Base-by-base conservation (phyloP, 2,329 filamentous ascomycete genomes). In the Colletotrichum sp. region DNA sequence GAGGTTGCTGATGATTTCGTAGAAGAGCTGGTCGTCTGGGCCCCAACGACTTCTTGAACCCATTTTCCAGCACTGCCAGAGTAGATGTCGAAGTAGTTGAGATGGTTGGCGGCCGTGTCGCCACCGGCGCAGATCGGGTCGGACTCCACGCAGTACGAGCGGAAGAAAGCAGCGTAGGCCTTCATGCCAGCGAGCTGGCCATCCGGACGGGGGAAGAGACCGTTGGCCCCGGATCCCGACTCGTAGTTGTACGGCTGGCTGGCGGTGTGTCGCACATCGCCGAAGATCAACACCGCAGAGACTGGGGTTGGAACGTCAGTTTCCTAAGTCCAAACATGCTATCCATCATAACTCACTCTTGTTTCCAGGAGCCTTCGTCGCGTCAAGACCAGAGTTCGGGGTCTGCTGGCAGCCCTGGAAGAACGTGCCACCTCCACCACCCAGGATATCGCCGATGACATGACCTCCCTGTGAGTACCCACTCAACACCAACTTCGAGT, bases 381-480 rank as follows among this genome's bases (percentile, higher is more conserved):
- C 74, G 71, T 82, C 80, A 21, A 86, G 69, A 2, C 80, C 81
- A 10, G 79, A 59, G 30, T 78, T 81, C 15, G 67, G 8, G 15
- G 77, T 71, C 71, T 81, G 79, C 34, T 79, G 78, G 66, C 83
- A 85, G 18, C 76, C 80, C 28, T 84, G 75, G 64, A 83, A 84
- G 72, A 83, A 83, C 8, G 77, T 80, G 21, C 84, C 84, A 24
- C 83, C 84, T 13, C 83, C 83, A 12, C 82, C 82, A 57, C 81
- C 83, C 8, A 85, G 77, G 30, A 86, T 80, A 75, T 85, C 85
- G 59, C 84, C 81, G 21, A 85, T 77, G 15, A 88, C 81, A 3
- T 86, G 84, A 3, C 80, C 83, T 63, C 86, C 86, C 75, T 88
- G 84, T 3, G 84, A 86, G 77, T 86, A 88, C 0, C 86, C 86